Base-by-base conservation (phyloP, 768 basidiomycete genomes). In the Galerina marginata region DNA sequence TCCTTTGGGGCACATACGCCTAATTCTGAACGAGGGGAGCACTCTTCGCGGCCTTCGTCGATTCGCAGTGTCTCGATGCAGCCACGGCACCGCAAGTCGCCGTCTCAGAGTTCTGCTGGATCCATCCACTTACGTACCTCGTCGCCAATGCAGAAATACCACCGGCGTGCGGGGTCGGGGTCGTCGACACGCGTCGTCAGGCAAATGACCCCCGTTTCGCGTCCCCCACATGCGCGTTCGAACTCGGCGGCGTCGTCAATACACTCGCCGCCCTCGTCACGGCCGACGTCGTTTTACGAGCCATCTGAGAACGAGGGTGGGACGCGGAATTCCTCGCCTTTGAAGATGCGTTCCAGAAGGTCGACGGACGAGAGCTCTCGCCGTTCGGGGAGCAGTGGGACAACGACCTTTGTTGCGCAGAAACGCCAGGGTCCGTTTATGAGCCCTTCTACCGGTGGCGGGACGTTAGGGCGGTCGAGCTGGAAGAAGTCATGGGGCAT, bases 401-500 rank as follows among this genome's bases (percentile, higher is more conserved):
- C 67, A 15, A 84, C 89, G 38, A 88, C 89, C 3, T 92, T 94
- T 63, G 79, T 94, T 36, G 92, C 91, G 6, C 92, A 95, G 72
- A 94, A 95, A 69, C 86, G 90, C 25, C 78, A 84, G 62, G 91
- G 88, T 2, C 88, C 91, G 1, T 92, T 92, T 70, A 76, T 78
- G 65, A 88, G 83, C 64, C 87, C 87, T 10, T 75, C 75, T 4
- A 58, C 71, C 43, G 69, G 71, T 11, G 80, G 72, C 15, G 78
- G 76, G 55, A 75, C 76, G 36, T 74, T 86, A 51, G 85, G 89
- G 36, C 84, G 87, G 33, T 87, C 89, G 20, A 90, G 90, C 70
- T 95, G 93, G 93, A 93, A 92, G 80, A 93, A 92, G 72, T 85
- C 89, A 6, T 95, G 93, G 93, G 93, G 93, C 0, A 75, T 88